These are phyloP conservation scores for Fagus crenata DNA, from an alignment of 306 rosid species.

Conservation along the genomic window DNA sequence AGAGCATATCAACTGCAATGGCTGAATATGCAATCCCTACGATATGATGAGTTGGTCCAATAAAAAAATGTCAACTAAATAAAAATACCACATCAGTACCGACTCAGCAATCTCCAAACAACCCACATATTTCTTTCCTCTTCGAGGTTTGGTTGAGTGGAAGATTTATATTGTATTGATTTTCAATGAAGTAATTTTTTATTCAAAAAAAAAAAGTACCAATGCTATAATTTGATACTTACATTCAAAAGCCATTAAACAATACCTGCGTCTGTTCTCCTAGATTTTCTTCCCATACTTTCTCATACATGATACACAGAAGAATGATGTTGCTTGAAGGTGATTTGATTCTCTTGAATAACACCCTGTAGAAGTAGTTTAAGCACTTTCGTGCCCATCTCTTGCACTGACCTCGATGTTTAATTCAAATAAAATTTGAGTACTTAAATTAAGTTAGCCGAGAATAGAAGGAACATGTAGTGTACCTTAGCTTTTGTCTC, in stretches of 20 bases:
- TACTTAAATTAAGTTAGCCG: not conserved
- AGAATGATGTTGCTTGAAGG: not conserved
- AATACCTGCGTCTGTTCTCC: not conserved
- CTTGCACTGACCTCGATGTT: not conserved
- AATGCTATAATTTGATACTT: not conserved
- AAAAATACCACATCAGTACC: no score
- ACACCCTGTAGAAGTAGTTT: not conserved
- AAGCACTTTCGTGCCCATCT: constrained; percentile 1
- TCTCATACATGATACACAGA: not conserved
- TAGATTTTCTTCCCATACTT: not conserved
- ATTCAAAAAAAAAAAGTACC: no score
- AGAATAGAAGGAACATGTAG: not conserved
- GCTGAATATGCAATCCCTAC: no score
- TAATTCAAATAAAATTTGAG: not conserved
- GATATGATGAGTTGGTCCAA: no score
- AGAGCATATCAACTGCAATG: no score
- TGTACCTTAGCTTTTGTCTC: not conserved
- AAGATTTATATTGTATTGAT: no score
- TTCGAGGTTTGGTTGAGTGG: no score
- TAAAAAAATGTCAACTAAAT: no score
- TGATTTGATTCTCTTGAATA: not conserved
- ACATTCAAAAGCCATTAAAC: not conserved
- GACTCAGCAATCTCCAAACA: no score
- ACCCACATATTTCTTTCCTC: no score
- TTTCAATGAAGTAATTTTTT: no score